These are phyloP conservation scores for Eucalyptus tenuipes DNA, from an alignment of 345 rosid genomes.

Conservation along the genomic window DNA sequence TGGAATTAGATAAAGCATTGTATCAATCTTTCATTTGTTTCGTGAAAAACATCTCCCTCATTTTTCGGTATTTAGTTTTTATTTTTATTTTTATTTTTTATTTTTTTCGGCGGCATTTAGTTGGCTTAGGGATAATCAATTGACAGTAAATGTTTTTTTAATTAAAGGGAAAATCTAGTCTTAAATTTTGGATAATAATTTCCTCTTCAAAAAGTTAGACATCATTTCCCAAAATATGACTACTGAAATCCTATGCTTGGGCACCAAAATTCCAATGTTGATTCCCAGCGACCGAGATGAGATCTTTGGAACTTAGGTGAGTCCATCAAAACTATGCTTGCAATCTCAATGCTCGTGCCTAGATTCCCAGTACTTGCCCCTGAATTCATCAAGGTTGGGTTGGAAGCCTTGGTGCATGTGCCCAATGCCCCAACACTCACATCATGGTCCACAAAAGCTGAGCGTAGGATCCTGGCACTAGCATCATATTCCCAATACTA, in stretches of 20 bases:
- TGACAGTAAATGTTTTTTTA: neutral
- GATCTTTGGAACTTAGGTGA: neutral
- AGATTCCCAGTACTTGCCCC: neutral
- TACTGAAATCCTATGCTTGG: neutral
- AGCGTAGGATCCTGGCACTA: neutral
- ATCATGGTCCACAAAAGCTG: neutral
- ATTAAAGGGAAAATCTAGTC: too few species aligned
- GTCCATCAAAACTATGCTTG: neutral
- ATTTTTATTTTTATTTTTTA: too few species aligned
- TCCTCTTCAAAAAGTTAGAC: neutral
- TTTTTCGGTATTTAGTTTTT: too few species aligned
- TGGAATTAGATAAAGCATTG: neutral
- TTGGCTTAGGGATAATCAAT: too few species aligned
- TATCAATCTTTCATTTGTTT: too few species aligned
- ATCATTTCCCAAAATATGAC: neutral
- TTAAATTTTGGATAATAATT: too few species aligned
- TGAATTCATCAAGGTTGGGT: neutral
- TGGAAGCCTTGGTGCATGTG: neutral
- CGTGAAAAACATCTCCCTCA: neutral
- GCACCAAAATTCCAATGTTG: neutral
- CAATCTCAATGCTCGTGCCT: too few species aligned
- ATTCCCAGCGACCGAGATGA: accelerated
- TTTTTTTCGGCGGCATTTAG: too few species aligned
- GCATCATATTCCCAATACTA: neutral
- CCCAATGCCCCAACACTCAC: neutral